Evolutionary conservation across 169 alveolate species (phyloP), one percentile per base, ranked within the genome.

Genomic region (Neospora caninum): DNA sequence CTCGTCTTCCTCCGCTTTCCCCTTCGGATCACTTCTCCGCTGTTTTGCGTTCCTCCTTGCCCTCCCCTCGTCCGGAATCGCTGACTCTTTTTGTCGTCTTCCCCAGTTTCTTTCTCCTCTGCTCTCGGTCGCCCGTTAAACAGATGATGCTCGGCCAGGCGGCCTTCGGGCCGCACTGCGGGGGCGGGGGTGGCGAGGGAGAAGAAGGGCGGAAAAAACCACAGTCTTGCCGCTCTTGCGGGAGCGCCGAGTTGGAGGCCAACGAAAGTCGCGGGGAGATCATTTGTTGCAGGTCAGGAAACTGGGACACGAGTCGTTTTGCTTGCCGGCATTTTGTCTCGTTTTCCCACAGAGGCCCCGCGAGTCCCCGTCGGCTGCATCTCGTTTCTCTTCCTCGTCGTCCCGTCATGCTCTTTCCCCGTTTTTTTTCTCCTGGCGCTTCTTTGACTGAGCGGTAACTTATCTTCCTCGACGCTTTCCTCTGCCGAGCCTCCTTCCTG

Each of bases 251-350:
- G 49, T 31, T 92, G 20, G 95, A 88, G 80, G n/a, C 73, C 38
- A 73, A 70, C 80, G 96, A 95, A 27, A 42, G 67, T 86, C 95
- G 93, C 42, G 96, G 96, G 0, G 96, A 95, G 31, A 69, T 88
- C 27, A 88, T 91, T 34, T 95, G 96, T 91, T 88, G 95, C 94
- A 80, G 94, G 94, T 92, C 6, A 41, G 31, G 27, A 4, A n/a
- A n/a, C 20, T 7, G 39, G 29, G 86, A n/a, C 86, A 73, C 34
- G 43, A 27, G 27, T 27, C 73, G 27, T 64, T 64, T 27, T 27
- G 18, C 73, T 64, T 27, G 27, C 27, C 42, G 34, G 22, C 41
- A 16, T n/a, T n/a, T n/a, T 18, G 41, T n/a, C 86, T 18, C 86
- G 34, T 16, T 22, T 18, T 18, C 86, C 10, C 10, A 27, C 22